phyloP scores from a whole-genome alignment of 345 rosid genomes.

The Turritis glabra region DNA sequence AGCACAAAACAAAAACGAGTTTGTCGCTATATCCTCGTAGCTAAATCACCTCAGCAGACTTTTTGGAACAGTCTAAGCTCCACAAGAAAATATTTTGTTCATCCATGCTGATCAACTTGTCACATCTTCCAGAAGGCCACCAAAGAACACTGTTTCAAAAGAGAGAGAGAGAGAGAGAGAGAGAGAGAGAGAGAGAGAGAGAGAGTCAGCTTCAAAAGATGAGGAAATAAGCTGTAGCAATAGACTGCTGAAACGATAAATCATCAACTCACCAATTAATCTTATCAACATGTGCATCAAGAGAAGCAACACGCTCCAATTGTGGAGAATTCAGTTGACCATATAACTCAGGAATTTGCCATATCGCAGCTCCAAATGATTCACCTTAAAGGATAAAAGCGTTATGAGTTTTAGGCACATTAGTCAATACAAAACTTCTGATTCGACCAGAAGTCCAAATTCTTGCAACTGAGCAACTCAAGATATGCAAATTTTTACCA shows the following conservation, averaged over 20 bases:
- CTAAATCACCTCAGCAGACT: slow-evolving; percentile 67
- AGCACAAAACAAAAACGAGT: neutral
- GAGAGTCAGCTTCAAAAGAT: slow-evolving; percentile 8
- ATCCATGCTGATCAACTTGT: slow-evolving; percentile 84
- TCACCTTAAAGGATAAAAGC: slow-evolving; percentile 48
- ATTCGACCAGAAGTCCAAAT: neutral
- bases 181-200: neutral
- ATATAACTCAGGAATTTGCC: slow-evolving; percentile 97
- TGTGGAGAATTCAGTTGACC: slow-evolving; percentile 88
- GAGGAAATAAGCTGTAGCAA: neutral
- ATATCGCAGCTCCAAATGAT: slow-evolving; percentile 83
- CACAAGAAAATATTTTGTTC: slow-evolving; percentile 72
- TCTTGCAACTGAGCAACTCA: slow-evolving; percentile 1
- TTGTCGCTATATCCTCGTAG: neutral
- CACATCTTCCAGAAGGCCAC: slow-evolving; percentile 90
- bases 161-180: slow-evolving; percentile 3
- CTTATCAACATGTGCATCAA: slow-evolving; percentile 79
- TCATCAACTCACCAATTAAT: slow-evolving; percentile 71
- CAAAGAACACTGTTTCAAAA: slow-evolving; percentile 60
- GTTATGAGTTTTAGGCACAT: neutral
- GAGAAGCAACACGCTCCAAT: slow-evolving; percentile 74
- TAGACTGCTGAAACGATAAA: neutral
- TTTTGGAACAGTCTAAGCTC: slow-evolving; percentile 75
- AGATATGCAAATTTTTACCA: slow-evolving; percentile 45
- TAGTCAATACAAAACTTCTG: neutral